Conservation (phyloP, 345 rosid species). For the Salix suchowensis region DNA sequence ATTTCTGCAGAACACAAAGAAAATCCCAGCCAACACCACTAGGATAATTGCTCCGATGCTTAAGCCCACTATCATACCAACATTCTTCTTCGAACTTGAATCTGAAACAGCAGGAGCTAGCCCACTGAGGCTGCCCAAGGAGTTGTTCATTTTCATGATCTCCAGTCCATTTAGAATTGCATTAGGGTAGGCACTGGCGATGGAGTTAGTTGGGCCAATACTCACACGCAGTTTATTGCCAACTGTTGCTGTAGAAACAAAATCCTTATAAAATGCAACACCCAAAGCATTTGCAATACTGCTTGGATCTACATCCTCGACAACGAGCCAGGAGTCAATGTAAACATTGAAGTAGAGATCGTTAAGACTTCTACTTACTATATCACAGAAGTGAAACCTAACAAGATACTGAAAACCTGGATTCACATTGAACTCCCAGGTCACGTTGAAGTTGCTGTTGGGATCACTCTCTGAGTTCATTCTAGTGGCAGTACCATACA, state of each 20-base stretch:
- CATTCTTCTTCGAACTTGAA: conserved; percentile 25
- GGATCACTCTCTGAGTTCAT: conserved; percentile 57
- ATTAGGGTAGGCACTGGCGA: conserved; percentile 9
- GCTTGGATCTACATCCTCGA: conserved; percentile 49
- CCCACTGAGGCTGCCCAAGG: conserved; percentile 26
- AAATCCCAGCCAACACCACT: conserved; percentile 9
- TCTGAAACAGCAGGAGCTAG: conserved; percentile 4
- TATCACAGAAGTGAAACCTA: conserved; percentile 87
- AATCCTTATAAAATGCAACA: conserved; percentile 51
- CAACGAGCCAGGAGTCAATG: conserved; percentile 47
- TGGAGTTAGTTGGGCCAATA: conserved; percentile 17
- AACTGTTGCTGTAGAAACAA: conserved; percentile 31
- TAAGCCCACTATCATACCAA: conserved; percentile 19
- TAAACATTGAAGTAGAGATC: conserved; percentile 70
- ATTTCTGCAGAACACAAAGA: conserved; percentile 12
- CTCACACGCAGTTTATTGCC: conserved; percentile 48
- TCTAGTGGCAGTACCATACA: conserved; percentile 61
- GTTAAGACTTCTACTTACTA: conserved; percentile 45
- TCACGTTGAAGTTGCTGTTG: conserved; percentile 60
- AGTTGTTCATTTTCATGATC: conserved; percentile 37
- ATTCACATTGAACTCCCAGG: conserved; percentile 69
- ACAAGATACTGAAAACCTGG: conserved; percentile 64
- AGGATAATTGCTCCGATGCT: conserved; percentile 8
- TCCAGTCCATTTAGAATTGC: conserved; percentile 36
- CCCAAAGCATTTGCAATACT: conserved; percentile 25